Evolutionary conservation across 371 early-diverging fungal genomes (phyloP).

Genomic region (Entomophthora muscae): DNA sequence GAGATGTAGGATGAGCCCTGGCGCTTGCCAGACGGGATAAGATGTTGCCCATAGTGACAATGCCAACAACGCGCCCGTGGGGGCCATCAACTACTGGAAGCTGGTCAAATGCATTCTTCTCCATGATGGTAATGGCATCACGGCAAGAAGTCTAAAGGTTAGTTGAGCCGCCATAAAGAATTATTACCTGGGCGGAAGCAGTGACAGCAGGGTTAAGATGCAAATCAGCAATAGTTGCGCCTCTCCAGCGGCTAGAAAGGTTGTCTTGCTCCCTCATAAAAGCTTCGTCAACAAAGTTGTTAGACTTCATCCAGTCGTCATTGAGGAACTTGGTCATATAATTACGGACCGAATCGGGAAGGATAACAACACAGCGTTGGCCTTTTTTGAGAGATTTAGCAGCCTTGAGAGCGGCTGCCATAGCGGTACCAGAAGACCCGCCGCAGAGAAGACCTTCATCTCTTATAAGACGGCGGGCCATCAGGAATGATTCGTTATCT

Average conservation of each 20-base stretch:
- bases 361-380: conserved; percentile 77
- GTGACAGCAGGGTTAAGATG: conserved; percentile 66
- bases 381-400: conserved; percentile 70
- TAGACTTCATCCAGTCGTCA: conserved; percentile 86
- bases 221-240: conserved; percentile 66
- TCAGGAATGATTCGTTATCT: conserved; percentile 84
- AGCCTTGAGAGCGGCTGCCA: conserved; percentile 66
- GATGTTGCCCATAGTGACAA: conserved; percentile 75
- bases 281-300: conserved; percentile 46
- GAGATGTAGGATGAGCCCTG: conserved; percentile 38
- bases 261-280: conserved; percentile 41
- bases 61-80: conserved; percentile 44
- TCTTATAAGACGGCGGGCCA: conserved; percentile 86
- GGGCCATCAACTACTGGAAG: conserved; percentile 65
- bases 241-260: conserved; percentile 47
- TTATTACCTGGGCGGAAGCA: conserved; percentile 23
- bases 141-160: conserved; percentile 33
- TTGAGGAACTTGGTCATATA: conserved; percentile 94
- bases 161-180: background rate
- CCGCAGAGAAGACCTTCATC: conserved; percentile 90
- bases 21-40: conserved; percentile 63
- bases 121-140: conserved; percentile 75
- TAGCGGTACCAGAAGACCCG: conserved; percentile 88
- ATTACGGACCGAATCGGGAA: conserved; percentile 93
- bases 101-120: conserved; percentile 81